Evolutionary conservation across 176 grass and related monocot genomes (phyloP).

Genomic region (Oryza brachyantha): DNA sequence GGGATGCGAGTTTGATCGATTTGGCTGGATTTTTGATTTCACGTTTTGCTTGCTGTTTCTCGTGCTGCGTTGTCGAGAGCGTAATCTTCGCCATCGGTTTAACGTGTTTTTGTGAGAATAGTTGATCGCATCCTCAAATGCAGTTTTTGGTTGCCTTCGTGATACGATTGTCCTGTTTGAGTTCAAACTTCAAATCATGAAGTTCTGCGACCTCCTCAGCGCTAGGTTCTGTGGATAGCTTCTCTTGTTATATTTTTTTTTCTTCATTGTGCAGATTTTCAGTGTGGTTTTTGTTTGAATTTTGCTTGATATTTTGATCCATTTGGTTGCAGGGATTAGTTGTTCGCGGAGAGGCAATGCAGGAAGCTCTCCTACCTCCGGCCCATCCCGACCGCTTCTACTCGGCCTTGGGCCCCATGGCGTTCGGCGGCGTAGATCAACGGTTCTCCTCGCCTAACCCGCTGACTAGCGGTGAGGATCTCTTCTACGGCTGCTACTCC

Average conservation of each 20-base stretch:
- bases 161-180: background rate
- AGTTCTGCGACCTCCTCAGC: background rate
- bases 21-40: too few species aligned
- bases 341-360: conserved; percentile 48
- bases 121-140: background rate
- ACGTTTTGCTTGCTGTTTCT: background rate
- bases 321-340: conserved; percentile 18
- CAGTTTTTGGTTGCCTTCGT: background rate
- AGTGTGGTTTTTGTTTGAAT: background rate
- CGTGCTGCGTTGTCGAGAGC: background rate
- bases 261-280: background rate
- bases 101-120: too few species aligned
- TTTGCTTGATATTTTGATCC: conserved; percentile 22
- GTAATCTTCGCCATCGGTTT: too few species aligned
- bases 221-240: background rate
- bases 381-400: conserved; percentile 39
- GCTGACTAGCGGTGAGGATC: conserved; percentile 35
- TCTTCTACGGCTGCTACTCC: conserved; percentile 46
- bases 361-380: conserved; percentile 49
- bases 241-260: background rate
- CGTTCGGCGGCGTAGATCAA: conserved; percentile 35
- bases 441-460: conserved; percentile 33
- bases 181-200: background rate
- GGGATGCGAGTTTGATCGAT: background rate
- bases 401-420: conserved; percentile 35